Conservation (phyloP, 768 basidiomycete species). For the Cystofilobasidium capitatum region DNA sequence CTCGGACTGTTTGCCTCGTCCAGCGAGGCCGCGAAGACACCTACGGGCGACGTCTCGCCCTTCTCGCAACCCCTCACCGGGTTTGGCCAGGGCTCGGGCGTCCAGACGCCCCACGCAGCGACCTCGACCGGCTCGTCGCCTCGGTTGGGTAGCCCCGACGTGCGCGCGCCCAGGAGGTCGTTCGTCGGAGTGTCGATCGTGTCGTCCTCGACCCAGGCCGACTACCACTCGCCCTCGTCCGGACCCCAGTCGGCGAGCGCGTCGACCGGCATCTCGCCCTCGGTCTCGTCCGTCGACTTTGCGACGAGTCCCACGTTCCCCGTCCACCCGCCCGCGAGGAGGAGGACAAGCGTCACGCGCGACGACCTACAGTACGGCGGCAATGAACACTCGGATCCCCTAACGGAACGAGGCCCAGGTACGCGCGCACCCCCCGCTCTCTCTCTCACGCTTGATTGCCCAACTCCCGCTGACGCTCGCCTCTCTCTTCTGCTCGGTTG, state of each 20-base stretch:
- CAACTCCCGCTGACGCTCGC: neutral
- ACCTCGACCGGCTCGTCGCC: neutral
- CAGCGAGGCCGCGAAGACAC: neutral
- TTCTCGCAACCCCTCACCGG: neutral
- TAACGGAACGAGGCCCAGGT: slow-evolving; percentile 10
- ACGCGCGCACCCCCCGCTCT: neutral
- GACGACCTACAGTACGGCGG: slow-evolving; percentile 22
- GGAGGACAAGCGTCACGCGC: neutral
- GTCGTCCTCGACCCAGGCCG: slow-evolving; percentile 2
- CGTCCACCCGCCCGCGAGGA: neutral
- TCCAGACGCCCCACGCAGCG: neutral
- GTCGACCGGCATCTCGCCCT: neutral
- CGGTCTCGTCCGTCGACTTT: neutral
- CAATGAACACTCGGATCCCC: neutral
- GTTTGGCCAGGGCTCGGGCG: neutral
- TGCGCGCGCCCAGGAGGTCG: neutral
- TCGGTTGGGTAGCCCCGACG: neutral
- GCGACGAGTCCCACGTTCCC: neutral
- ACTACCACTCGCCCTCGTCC: neutral
- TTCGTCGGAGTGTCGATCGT: slow-evolving; percentile 25
- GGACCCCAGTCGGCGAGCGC: neutral
- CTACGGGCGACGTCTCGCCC: neutral
- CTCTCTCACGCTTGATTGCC: too few relatives aligned
- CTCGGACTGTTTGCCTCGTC: neutral
- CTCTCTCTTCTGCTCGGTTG: neutral